Evolutionary conservation across 2,329 filamentous ascomycete genomes (phyloP).

Genomic region (Didymella pinodella): DNA sequence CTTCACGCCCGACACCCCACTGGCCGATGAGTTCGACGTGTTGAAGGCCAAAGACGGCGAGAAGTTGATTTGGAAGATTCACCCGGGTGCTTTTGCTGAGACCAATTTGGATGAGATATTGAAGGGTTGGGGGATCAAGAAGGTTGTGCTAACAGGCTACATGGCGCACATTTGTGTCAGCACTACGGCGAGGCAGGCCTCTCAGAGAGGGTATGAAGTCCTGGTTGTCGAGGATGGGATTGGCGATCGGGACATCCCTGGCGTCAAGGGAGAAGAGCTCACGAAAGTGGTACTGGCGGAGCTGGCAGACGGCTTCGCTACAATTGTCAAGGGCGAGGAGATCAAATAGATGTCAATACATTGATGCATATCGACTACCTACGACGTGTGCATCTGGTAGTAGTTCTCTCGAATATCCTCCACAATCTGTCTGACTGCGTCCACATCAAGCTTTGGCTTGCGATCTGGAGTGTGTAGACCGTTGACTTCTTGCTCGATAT

Average conservation of each 20-base stretch:
- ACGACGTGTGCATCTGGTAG: constrained; percentile 27
- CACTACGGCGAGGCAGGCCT: constrained; percentile 67
- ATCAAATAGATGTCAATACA: constrained; percentile 39
- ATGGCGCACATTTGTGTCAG: constrained; percentile 71
- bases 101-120: constrained; percentile 65
- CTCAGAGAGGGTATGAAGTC: constrained; percentile 68
- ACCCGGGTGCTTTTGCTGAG: constrained; percentile 65
- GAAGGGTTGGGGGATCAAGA: constrained; percentile 59
- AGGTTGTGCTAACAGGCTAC: constrained; percentile 67
- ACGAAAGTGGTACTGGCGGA: constrained; percentile 59
- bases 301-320: constrained; percentile 68
- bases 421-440: constrained; percentile 65
- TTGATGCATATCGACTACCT: neutral
- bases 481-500: constrained; percentile 74
- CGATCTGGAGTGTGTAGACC: constrained; percentile 71
- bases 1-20: constrained; percentile 67
- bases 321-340: constrained; percentile 60
- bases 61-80: constrained; percentile 62
- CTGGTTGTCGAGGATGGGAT: constrained; percentile 67
- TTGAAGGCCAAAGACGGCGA: constrained; percentile 62
- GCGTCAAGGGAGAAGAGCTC: constrained; percentile 62
- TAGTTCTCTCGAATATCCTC: constrained; percentile 51
- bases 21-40: constrained; percentile 67
- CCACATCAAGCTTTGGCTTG: constrained; percentile 64
- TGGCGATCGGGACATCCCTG: constrained; percentile 71